These are phyloP conservation scores for Leccinellum rugosiceps DNA, from an alignment of 768 basidiomycete genomes.

Conservation along the genomic window DNA sequence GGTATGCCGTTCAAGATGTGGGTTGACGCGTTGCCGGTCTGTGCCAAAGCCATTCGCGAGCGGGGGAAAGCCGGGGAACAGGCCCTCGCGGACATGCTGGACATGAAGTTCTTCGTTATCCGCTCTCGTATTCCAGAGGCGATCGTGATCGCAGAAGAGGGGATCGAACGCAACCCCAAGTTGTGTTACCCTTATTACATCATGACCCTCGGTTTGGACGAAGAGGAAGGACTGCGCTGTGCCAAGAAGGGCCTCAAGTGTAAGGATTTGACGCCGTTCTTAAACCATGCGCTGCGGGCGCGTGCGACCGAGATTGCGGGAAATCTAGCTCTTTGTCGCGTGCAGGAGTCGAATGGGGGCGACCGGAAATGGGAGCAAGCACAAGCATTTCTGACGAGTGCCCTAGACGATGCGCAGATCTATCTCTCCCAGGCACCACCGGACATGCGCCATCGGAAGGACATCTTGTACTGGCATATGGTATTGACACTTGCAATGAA, in stretches of 20 bases:
- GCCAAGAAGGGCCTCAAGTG: slow-evolving; percentile 66
- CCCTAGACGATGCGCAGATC: slow-evolving; percentile 56
- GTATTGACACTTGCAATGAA: slow-evolving; percentile 50
- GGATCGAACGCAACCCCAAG: slow-evolving; percentile 50
- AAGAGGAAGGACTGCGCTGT: slow-evolving; percentile 43
- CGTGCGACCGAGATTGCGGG: slow-evolving; percentile 59
- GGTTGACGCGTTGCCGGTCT: slow-evolving; percentile 54
- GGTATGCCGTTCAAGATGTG: slow-evolving; percentile 59
- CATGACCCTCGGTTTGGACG: slow-evolving; percentile 40
- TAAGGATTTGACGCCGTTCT: slow-evolving; percentile 50
- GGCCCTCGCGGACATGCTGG: slow-evolving; percentile 58
- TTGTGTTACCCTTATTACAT: slow-evolving; percentile 61
- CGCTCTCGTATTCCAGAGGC: slow-evolving; percentile 46
- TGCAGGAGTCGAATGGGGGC: slow-evolving; percentile 39
- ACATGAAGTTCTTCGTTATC: slow-evolving; percentile 57
- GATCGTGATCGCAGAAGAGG: slow-evolving; percentile 41
- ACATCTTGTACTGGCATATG: slow-evolving; percentile 57
- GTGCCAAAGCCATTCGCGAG: slow-evolving; percentile 50
- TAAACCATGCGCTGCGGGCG: slow-evolving; percentile 54
- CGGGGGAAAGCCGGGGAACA: slow-evolving; percentile 38
- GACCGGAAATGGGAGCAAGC: slow-evolving; percentile 54
- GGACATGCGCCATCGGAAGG: slow-evolving; percentile 57
- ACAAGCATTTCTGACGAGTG: slow-evolving; percentile 56
- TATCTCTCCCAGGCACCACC: slow-evolving; percentile 56
- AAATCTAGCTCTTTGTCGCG: slow-evolving; percentile 44